Percentiles rank a stretch among this genome's conserved stretches.
Conservation (phyloP, 257 asterid species). For the Solanum etuberosum region DNA sequence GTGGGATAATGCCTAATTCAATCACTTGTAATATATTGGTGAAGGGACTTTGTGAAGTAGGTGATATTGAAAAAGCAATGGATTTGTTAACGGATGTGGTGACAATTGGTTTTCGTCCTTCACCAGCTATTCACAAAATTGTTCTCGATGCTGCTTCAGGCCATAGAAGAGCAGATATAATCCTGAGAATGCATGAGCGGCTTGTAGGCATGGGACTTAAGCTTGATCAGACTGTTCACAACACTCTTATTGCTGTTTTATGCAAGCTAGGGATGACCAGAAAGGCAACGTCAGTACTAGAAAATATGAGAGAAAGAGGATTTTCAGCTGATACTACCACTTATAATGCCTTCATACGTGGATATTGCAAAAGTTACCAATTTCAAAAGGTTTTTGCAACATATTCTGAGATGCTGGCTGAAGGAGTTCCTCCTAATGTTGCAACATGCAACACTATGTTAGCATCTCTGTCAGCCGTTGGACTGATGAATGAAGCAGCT, state of each 20-base stretch:
- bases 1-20: slow-evolving; percentile 50
- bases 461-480: slow-evolving; percentile 43
- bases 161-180: slow-evolving; percentile 41
- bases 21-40: slow-evolving; percentile 52
- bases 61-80: slow-evolving; percentile 41
- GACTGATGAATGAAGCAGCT: slow-evolving; percentile 37
- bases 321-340: slow-evolving; percentile 54
- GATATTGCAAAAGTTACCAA: slow-evolving; percentile 60
- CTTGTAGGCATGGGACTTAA: slow-evolving; percentile 63
- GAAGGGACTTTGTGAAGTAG: slow-evolving; percentile 68
- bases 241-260: slow-evolving; percentile 46
- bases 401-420: slow-evolving; percentile 50
- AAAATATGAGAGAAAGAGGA: slow-evolving; percentile 59
- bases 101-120: slow-evolving; percentile 42
- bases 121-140: slow-evolving; percentile 41
- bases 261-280: slow-evolving; percentile 77
- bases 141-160: slow-evolving; percentile 58
- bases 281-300: slow-evolving; percentile 49
- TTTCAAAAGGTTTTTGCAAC: slow-evolving; percentile 41
- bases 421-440: slow-evolving; percentile 60
- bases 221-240: slow-evolving; percentile 32
- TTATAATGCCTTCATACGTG: slow-evolving; percentile 71
- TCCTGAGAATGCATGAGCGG: slow-evolving; percentile 48
- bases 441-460: slow-evolving; percentile 65
- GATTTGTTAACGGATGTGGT: slow-evolving; percentile 49